Base-by-base conservation (phyloP, 441 rosid species). In the Erodium trifolium region DNA sequence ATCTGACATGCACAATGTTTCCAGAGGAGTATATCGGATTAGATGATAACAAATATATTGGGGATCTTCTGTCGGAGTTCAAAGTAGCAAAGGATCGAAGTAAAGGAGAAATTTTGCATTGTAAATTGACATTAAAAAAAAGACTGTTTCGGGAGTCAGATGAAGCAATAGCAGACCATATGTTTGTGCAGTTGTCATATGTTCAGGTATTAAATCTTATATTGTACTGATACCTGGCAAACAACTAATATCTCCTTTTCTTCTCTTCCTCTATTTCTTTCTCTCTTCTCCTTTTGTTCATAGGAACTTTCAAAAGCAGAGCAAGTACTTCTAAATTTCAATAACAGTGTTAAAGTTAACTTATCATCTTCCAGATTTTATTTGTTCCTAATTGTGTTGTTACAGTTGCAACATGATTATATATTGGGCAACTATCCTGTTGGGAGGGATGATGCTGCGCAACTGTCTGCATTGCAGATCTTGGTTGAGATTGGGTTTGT, bases 361-460 rank as follows among this genome's bases (percentile, higher is more conserved):
- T 31, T 31, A 31, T 31, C 4, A 31, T 31, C 34, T 31, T 31
- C 34, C 34, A 31, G 34, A 31, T 31, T 31, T 31, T 31, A 0
- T 31, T 31, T 31, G 4, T 31, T 31, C 34, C 34, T 31, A 17
- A 67, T 27, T 79, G 62, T 76, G 65, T 83, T 72, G 51, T 66
- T 78, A 73, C 86, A 94, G 99, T 82, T 92, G 81, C 99, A 94
- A 82, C 99, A 94, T 85, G 99, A 94, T 78, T 94, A 94, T 76
- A 81, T 92, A 68, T 73, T 84, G 82, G 99, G 99, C 67, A 92
- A 92, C 81, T 92, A 92, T 85, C 99, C 99, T 55, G 95, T 92
- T 77, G 99, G 98, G 77, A 89, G 97, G 82, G 99, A 94, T 79
- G 98, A 88, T 85, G 98, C 98, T 80, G 98, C 97, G 1, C 98